These are phyloP conservation scores for Pseudonectria foliicola DNA, from an alignment of 2,329 filamentous ascomycete species.

Conservation along the genomic window DNA sequence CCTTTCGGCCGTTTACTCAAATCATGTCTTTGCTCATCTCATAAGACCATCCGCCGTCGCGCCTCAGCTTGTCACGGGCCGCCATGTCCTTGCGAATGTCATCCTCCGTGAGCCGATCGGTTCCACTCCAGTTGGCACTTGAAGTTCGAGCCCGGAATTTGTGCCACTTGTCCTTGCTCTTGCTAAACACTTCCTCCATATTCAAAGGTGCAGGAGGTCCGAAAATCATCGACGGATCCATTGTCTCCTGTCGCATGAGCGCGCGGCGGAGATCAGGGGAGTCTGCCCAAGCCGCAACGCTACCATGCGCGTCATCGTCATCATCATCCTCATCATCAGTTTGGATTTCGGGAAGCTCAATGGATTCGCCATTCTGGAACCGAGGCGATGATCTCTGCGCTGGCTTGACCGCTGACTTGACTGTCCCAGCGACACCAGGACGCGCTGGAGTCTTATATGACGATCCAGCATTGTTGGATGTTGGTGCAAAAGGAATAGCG, in stretches of 20 bases:
- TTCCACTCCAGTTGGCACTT: conserved; percentile 86
- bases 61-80: conserved; percentile 68
- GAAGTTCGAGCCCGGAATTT: conserved; percentile 87
- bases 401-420: conserved; percentile 55
- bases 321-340: conserved; percentile 91
- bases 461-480: conserved; percentile 45
- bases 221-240: conserved; percentile 82
- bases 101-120: conserved; percentile 78
- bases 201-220: conserved; percentile 80
- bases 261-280: conserved; percentile 72
- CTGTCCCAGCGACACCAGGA: conserved; percentile 32
- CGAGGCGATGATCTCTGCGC: conserved; percentile 65
- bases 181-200: conserved; percentile 94
- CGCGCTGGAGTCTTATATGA: conserved; percentile 67
- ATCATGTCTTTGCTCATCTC: conserved; percentile 44
- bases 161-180: conserved; percentile 76
- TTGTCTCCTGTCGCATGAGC: conserved; percentile 72
- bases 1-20: conserved; percentile 14
- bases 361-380: conserved; percentile 82
- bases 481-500: conserved; percentile 82
- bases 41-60: conserved; percentile 82
- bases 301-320: conserved; percentile 49
- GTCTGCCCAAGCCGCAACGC: conserved; percentile 77
- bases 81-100: conserved; percentile 76
- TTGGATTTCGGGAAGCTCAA: conserved; percentile 89